Base-by-base conservation (phyloP, 176 grass and related monocot genomes). In the Lolium perenne region DNA sequence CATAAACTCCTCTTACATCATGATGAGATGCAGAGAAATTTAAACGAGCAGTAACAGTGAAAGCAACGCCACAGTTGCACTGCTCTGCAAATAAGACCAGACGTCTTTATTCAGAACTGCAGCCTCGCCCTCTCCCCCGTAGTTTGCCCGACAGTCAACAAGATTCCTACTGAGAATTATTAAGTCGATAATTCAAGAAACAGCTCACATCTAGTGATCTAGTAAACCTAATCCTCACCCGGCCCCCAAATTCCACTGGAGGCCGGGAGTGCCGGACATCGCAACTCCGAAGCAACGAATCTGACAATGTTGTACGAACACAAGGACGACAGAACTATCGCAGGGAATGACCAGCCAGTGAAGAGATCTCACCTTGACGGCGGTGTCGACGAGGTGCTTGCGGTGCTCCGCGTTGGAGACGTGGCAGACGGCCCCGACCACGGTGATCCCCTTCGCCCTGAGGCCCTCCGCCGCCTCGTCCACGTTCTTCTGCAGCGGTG, bases 361-460 rank as follows among this genome's bases (percentile, higher is more conserved):
- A 5, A 69, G 16, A 50, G n/a, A 47, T 1, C 79, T 91, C 76
- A 95, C 93, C 91, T 91, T 91, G 82, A 98, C 74, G 32, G 92
- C 91, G 18, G 86, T 86, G 66, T 95, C 90, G 32, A 98, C 82
- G 62, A 95, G 94, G 76, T 86, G 69, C 79, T 92, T 98, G 82
- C 93, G 90, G 60, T 98, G 93, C 66, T 92, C 83, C 4, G 92
- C 74, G 65, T 91, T 87, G 22, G 96, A 95, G 47, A 98, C 96
- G 64, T 98, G 96, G 84, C 96, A 98, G 56, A 98, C 90, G 55
- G 82, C 65, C 43, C 96, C 93, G 1, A 88, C 81, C 10, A 77
- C 93, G 68, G 91, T 87, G 79, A 98, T 85, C 41, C 96, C 96
- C 82, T 95, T 91, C 1, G 92, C 86, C 62, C 25, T 88, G 80